Percentiles rank a stretch among this genome's conserved stretches.
Evolutionary conservation across 116 monocot species (phyloP).

Genomic region (Iris pallida): DNA sequence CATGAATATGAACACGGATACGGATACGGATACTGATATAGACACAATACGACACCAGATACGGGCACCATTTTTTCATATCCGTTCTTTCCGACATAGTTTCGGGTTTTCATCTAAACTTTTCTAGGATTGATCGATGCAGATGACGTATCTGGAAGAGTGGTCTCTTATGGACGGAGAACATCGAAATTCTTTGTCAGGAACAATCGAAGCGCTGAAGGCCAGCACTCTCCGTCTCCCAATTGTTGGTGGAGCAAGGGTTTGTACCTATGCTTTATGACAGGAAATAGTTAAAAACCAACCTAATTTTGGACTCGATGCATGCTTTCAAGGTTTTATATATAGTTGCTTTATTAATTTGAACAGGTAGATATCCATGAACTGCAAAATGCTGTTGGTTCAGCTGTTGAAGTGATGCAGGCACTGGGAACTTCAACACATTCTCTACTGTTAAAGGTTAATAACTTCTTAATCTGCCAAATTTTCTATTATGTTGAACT

Average conservation of each 20-base stretch:
- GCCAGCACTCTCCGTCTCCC: constrained; percentile 50
- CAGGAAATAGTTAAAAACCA: neutral
- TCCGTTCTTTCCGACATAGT: neutral
- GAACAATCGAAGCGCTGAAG: constrained; percentile 34
- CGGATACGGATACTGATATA: neutral
- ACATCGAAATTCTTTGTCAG: constrained; percentile 31
- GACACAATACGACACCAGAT: neutral
- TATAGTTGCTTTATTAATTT: neutral
- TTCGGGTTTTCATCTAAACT: neutral
- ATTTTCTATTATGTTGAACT: neutral
- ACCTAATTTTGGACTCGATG: neutral
- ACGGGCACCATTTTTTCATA: neutral
- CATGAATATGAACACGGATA: neutral
- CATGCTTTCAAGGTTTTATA: neutral
- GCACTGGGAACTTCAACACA: constrained; percentile 13
- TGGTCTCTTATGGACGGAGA: constrained; percentile 38
- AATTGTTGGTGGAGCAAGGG: constrained; percentile 44
- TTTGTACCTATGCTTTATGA: constrained; percentile 7
- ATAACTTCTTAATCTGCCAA: neutral
- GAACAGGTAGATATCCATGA: constrained; percentile 41
- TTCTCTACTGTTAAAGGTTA: constrained; percentile 16
- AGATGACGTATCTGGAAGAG: constrained; percentile 44
- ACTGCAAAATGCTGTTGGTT: constrained; percentile 35
- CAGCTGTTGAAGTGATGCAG: constrained; percentile 16
- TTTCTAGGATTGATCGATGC: neutral